Evolutionary conservation across 805 yeast genomes (phyloP).

Genomic region (Ogataea sp.): DNA sequence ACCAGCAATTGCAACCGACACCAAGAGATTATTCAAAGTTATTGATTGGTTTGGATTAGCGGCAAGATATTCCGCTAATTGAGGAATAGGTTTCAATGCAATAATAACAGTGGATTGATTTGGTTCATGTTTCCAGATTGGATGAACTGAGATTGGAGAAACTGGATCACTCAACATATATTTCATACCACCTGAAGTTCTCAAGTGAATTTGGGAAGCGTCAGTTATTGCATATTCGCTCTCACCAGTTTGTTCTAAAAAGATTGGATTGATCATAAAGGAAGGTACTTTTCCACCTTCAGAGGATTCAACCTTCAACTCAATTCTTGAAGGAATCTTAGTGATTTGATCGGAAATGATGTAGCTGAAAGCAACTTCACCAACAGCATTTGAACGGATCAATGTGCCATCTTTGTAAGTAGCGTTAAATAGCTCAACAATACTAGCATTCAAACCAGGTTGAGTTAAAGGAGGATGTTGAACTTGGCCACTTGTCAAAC

Average conservation of each 20-base stretch:
- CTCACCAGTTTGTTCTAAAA: conserved; percentile 33
- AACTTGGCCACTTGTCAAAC: conserved; percentile 25
- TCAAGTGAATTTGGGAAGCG: conserved; percentile 45
- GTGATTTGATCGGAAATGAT: conserved; percentile 25
- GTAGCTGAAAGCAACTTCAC: conserved; percentile 82
- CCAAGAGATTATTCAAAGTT: conserved; percentile 47
- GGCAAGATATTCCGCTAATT: conserved; percentile 26
- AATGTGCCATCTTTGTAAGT: conserved; percentile 61
- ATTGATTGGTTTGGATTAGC: conserved; percentile 26
- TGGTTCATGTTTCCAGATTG: conserved; percentile 85
- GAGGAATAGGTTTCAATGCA: conserved; percentile 50
- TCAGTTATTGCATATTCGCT: conserved; percentile 34
- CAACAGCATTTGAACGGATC: conserved; percentile 55
- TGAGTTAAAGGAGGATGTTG: conserved; percentile 43
- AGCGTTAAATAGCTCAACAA: conserved; percentile 82
- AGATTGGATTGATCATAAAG: conserved; percentile 43
- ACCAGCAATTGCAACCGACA: conserved; percentile 55
- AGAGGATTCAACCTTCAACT: conserved; percentile 29
- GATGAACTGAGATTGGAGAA: conserved; percentile 66
- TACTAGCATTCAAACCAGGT: conserved; percentile 71
- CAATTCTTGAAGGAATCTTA: conserved; percentile 33
- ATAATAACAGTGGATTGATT: conserved; percentile 82
- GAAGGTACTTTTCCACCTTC: conserved; percentile 32
- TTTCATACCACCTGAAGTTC: conserved; percentile 75
- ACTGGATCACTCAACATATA: conserved; percentile 48